Base-by-base conservation (phyloP, 2,329 filamentous ascomycete genomes). In the Iodosphaeria phyllophila region DNA sequence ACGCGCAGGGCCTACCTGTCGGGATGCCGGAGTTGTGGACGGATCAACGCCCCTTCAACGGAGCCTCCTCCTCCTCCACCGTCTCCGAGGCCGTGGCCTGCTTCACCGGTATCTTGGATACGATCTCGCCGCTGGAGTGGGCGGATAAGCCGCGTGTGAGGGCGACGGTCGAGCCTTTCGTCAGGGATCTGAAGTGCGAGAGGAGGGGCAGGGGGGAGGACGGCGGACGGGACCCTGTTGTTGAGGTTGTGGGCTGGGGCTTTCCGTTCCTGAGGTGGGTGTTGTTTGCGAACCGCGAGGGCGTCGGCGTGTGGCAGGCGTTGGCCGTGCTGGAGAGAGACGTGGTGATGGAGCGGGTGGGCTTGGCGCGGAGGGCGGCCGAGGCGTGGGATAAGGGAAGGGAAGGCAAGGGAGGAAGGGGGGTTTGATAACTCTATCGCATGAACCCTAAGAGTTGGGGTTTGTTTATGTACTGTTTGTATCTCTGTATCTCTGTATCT, bases 211-310 rank as follows among this genome's bases (percentile, higher is more conserved):
- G 27, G 19, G 16, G 16, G 25, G 9, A 24, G 26, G 18, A n/a
- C 18, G 15, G 8, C 26, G 13, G 21, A 34, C n/a, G n/a, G n/a
- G n/a, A n/a, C n/a, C n/a, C n/a, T n/a, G n/a, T n/a, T n/a, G n/a
- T n/a, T n/a, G n/a, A n/a, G n/a, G n/a, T n/a, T n/a, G n/a, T n/a
- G 17, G 12, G 16, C 16, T 41, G 38, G 35, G 42, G 42, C 6
- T 43, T 36, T 31, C 32, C 36, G 12, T 30, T 43, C 18, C 26
- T 45, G 20, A 36, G 43, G 14, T 47, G 42, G 42, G 28, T 41
- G 12, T 4, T 47, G 3, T 30, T 20, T 7, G 43, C 35, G 13
- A 28, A 27, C 17, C 17, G 25, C 15, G 28, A 35, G 4, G 43
- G 43, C 3, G 38, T 41, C 17, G 28, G 32, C 11, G 14, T 43